These are phyloP conservation scores for Alternaria solani DNA, from an alignment of 2,329 filamentous ascomycete genomes.

Conservation along the genomic window DNA sequence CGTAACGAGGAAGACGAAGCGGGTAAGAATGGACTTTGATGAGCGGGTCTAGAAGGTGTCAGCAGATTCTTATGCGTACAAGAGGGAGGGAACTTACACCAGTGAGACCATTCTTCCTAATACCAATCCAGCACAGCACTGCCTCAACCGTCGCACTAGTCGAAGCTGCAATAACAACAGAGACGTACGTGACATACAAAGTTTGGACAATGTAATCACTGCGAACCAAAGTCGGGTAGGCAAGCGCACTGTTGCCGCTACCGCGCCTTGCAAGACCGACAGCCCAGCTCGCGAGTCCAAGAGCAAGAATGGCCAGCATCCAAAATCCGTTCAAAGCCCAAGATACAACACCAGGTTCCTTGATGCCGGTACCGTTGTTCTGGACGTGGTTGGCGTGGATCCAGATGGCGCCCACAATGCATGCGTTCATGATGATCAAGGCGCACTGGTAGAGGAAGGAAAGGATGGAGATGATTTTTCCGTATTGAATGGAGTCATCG, in stretches of 20 bases:
- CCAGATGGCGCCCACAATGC: slow-evolving; percentile 38
- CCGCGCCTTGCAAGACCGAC: slow-evolving; percentile 17
- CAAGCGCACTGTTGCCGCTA: slow-evolving; percentile 9
- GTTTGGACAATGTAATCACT: slow-evolving; percentile 13
- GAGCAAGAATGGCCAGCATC: slow-evolving; percentile 21
- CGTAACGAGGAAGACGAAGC: slow-evolving; percentile 22
- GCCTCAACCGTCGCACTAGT: slow-evolving; percentile 24
- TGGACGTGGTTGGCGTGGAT: slow-evolving; percentile 29
- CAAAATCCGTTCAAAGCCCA: slow-evolving; percentile 25
- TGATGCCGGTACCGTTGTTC: slow-evolving; percentile 23
- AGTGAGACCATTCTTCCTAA: slow-evolving; percentile 22
- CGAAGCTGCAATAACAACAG: slow-evolving; percentile 17
- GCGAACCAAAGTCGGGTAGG: slow-evolving; percentile 10
- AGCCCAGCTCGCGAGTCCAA: slow-evolving; percentile 27
- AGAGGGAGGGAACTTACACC: slow-evolving; percentile 15
- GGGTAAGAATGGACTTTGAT: slow-evolving; percentile 17
- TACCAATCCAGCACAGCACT: slow-evolving; percentile 19
- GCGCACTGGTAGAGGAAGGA: slow-evolving; percentile 29
- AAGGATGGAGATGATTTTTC: slow-evolving; percentile 24
- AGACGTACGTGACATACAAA: slow-evolving; percentile 20
- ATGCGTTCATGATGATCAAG: slow-evolving; percentile 23
- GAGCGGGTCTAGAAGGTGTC: neutral
- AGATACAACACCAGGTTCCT: slow-evolving; percentile 23
- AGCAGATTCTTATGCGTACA: neutral
- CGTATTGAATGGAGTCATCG: slow-evolving; percentile 5